These are phyloP conservation scores for Cystoderma amianthinum DNA, from an alignment of 768 basidiomycete species.

Conservation along the genomic window DNA sequence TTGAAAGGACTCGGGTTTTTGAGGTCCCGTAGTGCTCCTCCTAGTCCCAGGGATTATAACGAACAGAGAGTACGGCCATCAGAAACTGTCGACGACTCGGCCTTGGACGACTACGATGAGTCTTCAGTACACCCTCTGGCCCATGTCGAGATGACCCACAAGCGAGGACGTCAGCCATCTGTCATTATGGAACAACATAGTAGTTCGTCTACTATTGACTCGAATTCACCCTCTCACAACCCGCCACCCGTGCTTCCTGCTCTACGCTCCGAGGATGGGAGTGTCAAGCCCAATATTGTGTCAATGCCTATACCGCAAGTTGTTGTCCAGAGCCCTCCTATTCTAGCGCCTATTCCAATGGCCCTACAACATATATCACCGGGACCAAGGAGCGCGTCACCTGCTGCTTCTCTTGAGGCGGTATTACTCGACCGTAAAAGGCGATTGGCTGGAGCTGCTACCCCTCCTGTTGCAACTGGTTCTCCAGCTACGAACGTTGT, in stretches of 20 bases:
- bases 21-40: slow-evolving; percentile 52
- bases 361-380: neutral
- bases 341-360: neutral
- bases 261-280: neutral
- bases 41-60: slow-evolving; percentile 34
- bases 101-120: slow-evolving; percentile 7
- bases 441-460: slow-evolving; percentile 18
- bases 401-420: slow-evolving; percentile 59
- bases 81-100: slow-evolving; percentile 5
- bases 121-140: neutral
- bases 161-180: slow-evolving; percentile 7
- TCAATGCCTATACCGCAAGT: neutral
- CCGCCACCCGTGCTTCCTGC: neutral
- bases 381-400: slow-evolving; percentile 24
- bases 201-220: slow-evolving; percentile 15
- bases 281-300: neutral
- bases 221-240: slow-evolving; percentile 1
- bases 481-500: too few relatives aligned
- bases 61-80: slow-evolving; percentile 1
- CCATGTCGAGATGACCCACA: neutral
- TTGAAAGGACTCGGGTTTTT: slow-evolving; percentile 44
- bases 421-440: slow-evolving; percentile 62
- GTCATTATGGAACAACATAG: slow-evolving; percentile 21
- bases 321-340: neutral
- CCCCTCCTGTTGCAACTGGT: neutral